Conservation (phyloP, 768 basidiomycete species). For the Hebeloma cylindrosporum region DNA sequence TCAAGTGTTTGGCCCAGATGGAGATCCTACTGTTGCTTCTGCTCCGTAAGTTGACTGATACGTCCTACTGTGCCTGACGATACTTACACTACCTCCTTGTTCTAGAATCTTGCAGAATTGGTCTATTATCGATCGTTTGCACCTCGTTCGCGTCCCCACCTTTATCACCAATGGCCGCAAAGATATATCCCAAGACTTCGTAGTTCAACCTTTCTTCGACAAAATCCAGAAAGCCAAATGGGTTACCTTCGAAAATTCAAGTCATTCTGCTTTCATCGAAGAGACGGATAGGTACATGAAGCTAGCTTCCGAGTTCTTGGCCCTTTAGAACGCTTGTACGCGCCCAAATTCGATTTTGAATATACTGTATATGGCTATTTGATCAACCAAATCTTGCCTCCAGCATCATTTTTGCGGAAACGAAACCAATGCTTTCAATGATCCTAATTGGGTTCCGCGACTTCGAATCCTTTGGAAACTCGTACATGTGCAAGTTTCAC, state of each 20-base stretch:
- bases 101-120: constrained; percentile 36
- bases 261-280: constrained; percentile 46
- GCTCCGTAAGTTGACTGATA: constrained; percentile 34
- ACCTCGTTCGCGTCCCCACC: constrained; percentile 37
- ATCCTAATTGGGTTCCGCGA: no score
- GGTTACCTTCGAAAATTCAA: constrained; percentile 43
- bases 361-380: no score
- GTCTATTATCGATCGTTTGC: constrained; percentile 44
- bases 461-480: no score
- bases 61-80: constrained; percentile 24
- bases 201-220: constrained; percentile 38
- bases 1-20: constrained; percentile 15
- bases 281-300: constrained; percentile 41
- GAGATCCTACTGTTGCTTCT: constrained; percentile 27
- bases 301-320: constrained; percentile 35
- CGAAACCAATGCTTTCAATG: no score
- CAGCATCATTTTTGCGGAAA: no score
- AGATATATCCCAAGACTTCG: constrained; percentile 42
- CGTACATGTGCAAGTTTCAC: no score
- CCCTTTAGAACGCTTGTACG: not conserved
- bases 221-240: constrained; percentile 41
- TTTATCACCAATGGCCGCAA: constrained; percentile 43
- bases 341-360: no score
- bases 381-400: no score
- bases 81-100: not conserved